These are phyloP conservation scores for Russula sp. DNA, from an alignment of 768 basidiomycete species.

Conservation along the genomic window DNA sequence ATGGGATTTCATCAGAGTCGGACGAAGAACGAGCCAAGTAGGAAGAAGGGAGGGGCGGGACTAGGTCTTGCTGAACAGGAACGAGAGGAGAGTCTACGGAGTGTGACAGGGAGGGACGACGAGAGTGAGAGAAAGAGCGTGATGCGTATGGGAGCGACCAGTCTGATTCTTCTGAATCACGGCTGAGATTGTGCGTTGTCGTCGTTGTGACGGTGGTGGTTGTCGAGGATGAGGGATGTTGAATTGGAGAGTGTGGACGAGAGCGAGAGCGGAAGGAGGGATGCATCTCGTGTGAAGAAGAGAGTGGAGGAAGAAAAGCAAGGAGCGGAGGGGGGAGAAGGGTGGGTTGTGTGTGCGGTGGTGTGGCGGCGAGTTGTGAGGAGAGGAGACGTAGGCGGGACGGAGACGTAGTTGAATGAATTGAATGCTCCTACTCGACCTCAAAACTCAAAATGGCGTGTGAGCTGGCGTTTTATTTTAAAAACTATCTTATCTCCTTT, in stretches of 20 bases:
- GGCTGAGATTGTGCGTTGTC: conserved; percentile 12
- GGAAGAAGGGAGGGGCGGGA: conserved; percentile 30
- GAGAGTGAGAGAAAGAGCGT: conserved; percentile 24
- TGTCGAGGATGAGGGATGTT: conserved; percentile 8
- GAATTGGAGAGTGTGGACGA: conserved; percentile 15
- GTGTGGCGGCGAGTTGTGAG: background rate
- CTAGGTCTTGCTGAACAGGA: conserved; percentile 22
- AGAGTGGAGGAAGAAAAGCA: background rate
- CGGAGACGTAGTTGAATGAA: background rate
- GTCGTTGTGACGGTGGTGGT: background rate
- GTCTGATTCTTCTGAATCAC: conserved; percentile 23
- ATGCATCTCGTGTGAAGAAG: conserved; percentile 14
- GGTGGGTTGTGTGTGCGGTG: no score
- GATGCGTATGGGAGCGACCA: conserved; percentile 24
- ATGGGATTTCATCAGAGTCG: conserved; percentile 35
- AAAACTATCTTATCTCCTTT: no score
- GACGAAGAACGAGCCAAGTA: conserved; percentile 35
- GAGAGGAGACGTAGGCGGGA: no score
- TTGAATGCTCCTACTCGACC: background rate
- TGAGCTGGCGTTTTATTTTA: background rate
- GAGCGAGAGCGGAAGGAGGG: conserved; percentile 24
- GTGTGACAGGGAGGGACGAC: conserved; percentile 24
- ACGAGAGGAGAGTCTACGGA: conserved; percentile 26
- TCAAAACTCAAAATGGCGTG: no score
- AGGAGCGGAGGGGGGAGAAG: background rate